Conservation (phyloP, 805 yeast genomes). For the Scheffersomyces amazonensis region DNA sequence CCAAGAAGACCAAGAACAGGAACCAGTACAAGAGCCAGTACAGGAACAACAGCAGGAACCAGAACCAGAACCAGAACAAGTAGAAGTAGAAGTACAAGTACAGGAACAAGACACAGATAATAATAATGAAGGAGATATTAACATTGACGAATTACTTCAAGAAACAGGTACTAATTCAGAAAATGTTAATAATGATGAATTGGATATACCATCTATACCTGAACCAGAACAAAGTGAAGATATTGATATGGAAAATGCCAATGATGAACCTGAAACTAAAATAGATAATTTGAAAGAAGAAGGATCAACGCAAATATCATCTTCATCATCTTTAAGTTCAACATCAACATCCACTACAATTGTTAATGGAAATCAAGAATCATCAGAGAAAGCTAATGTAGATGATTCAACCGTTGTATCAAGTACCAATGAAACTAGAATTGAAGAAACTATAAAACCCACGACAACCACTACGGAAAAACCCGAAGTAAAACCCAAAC, state of each 20-base stretch:
- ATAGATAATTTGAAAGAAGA: conserved; percentile 1
- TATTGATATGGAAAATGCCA: conserved; percentile 1
- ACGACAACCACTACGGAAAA: no score
- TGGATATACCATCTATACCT: background rate
- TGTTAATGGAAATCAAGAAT: background rate
- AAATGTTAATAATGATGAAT: background rate
- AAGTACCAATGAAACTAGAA: no score
- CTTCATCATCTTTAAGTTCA: no score
- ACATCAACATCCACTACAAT: background rate
- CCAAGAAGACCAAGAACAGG: background rate
- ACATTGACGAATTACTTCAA: conserved; percentile 1
- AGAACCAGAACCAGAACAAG: no score
- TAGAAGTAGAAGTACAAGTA: no score
- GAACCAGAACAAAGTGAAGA: background rate
- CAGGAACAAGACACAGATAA: background rate
- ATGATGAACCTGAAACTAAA: background rate
- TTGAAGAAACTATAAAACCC: no score
- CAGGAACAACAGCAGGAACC: no score
- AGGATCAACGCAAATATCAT: no score
- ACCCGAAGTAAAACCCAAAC: background rate
- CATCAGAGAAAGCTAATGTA: no score
- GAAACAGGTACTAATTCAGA: conserved; percentile 1
- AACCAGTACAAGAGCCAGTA: no score
- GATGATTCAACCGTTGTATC: no score
- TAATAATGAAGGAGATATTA: conserved; percentile 2